Conservation (phyloP, 1,139 yeast species). For the Candida sanyaensis region DNA sequence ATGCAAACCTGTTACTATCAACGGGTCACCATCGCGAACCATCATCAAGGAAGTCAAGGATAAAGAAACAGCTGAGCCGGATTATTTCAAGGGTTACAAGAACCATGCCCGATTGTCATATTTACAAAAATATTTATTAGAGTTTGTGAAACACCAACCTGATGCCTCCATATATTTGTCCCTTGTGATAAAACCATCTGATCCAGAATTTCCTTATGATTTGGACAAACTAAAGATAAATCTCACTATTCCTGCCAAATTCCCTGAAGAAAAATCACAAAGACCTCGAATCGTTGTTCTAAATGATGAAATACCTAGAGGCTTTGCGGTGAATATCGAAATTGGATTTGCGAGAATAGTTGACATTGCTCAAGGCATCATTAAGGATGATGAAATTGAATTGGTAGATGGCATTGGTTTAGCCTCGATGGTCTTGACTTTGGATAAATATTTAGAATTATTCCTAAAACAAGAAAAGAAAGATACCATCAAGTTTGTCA, state of each 20-base stretch:
- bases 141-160: slow-evolving; percentile 19
- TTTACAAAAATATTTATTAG: slow-evolving; percentile 19
- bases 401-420: slow-evolving; percentile 52
- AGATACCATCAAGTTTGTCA: slow-evolving; percentile 39
- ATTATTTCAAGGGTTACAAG: slow-evolving; percentile 13
- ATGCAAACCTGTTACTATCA: slow-evolving; percentile 34
- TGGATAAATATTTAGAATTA: slow-evolving; percentile 59
- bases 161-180: slow-evolving; percentile 32
- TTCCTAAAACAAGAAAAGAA: slow-evolving; percentile 61
- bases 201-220: slow-evolving; percentile 76
- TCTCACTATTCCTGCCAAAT: slow-evolving; percentile 54
- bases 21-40: slow-evolving; percentile 27
- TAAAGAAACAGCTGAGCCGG: slow-evolving; percentile 12
- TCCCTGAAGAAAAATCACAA: slow-evolving; percentile 42
- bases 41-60: slow-evolving; percentile 19
- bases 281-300: slow-evolving; percentile 54
- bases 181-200: slow-evolving; percentile 53
- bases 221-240: slow-evolving; percentile 52
- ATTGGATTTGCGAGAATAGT: slow-evolving; percentile 59
- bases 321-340: slow-evolving; percentile 67
- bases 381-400: slow-evolving; percentile 25
- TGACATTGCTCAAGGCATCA: slow-evolving; percentile 29
- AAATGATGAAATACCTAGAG: slow-evolving; percentile 72
- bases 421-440: slow-evolving; percentile 52
- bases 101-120: slow-evolving; percentile 14